Conservation (phyloP, 73 alveolate species). For the Tetrahymena thermophila region DNA sequence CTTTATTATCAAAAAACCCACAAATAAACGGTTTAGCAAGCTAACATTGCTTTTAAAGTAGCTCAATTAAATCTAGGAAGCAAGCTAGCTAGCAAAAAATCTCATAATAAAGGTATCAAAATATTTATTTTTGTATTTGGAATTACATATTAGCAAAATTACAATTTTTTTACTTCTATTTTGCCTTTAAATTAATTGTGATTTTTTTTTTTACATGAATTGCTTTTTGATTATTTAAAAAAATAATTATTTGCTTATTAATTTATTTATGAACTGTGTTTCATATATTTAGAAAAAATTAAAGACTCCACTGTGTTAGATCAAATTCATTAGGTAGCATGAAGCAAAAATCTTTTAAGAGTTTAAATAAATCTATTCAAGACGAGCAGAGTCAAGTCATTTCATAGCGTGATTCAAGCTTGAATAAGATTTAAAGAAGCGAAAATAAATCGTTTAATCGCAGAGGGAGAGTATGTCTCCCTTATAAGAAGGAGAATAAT, state of each 20-base stretch:
- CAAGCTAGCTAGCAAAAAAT: background rate
- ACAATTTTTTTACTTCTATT: background rate
- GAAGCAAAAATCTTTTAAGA: background rate
- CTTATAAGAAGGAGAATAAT: background rate
- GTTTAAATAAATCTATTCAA: too few species aligned
- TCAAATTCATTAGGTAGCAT: background rate
- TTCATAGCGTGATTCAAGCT: background rate
- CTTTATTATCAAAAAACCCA: background rate
- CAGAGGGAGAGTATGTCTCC: background rate
- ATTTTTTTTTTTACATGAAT: background rate
- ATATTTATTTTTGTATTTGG: too few species aligned
- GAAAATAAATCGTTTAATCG: background rate
- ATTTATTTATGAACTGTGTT: background rate
- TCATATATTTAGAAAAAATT: background rate
- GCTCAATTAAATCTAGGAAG: background rate
- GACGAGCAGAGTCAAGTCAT: background rate
- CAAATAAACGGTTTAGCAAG: background rate
- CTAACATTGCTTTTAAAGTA: background rate
- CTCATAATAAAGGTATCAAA: background rate
- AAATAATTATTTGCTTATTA: background rate
- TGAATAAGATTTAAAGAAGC: background rate
- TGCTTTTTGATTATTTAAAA: background rate
- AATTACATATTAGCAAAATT: background rate
- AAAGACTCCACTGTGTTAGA: background rate
- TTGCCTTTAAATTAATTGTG: background rate